These are phyloP conservation scores for Euphrasia confusa DNA, from an alignment of 257 asterid genomes.

Conservation along the genomic window DNA sequence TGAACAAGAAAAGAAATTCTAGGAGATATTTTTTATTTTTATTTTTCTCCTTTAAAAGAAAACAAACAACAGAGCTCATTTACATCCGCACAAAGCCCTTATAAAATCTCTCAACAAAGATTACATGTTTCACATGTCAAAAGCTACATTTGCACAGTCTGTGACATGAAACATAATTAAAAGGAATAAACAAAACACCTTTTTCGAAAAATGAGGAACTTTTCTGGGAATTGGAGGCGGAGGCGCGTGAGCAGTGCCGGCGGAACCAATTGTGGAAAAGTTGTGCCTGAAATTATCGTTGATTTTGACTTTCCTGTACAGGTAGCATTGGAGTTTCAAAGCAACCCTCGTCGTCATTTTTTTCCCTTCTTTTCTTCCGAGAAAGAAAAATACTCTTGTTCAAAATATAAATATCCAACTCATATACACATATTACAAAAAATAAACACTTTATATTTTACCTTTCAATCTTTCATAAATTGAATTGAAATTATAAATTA, in stretches of 20 bases:
- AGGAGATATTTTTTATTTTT: no score
- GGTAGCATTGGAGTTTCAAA: conserved; percentile 26
- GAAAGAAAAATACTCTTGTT: not conserved
- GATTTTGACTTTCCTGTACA: conserved; percentile 23
- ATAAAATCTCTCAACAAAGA: conserved; percentile 10
- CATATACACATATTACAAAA: no score
- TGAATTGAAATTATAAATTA: no score
- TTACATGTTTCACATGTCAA: not conserved
- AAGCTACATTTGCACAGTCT: no score
- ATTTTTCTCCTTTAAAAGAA: no score
- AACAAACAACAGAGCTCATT: not conserved
- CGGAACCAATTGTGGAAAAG: conserved; percentile 29
- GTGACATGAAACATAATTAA: no score
- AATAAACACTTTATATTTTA: no score
- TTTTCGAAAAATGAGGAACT: conserved; percentile 44
- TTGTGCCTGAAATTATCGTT: conserved; percentile 20
- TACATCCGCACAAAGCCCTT: not conserved
- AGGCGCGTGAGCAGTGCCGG: conserved; percentile 26
- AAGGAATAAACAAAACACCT: conserved; percentile 22
- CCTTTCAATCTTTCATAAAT: no score
- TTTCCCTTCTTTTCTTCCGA: conserved; percentile 23
- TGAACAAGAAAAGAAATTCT: not conserved
- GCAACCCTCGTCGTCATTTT: conserved; percentile 36
- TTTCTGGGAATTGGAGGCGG: conserved; percentile 33
- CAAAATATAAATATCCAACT: no score